phyloP scores from a whole-genome alignment of 176 grass and related monocot genomes.

The Rhipidocladum racemiflorum region DNA sequence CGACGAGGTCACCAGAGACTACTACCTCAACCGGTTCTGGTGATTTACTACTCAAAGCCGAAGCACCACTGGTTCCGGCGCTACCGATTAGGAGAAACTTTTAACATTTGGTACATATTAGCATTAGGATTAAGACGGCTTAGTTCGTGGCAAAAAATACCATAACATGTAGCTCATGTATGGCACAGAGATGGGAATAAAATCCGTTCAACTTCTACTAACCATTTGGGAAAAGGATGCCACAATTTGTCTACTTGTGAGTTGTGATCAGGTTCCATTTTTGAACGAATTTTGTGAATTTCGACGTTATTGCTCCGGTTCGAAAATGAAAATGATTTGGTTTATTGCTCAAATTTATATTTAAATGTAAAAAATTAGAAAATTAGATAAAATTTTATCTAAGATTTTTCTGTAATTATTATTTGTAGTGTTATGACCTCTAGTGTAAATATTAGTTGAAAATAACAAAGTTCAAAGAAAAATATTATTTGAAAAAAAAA shows the following conservation, averaged over 20 bases:
- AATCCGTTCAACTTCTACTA: background rate
- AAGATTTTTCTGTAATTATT: no score
- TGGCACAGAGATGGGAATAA: slow-evolving; percentile 26
- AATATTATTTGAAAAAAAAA: no score
- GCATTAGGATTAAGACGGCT: background rate
- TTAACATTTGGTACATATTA: slow-evolving; percentile 32
- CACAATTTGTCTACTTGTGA: background rate
- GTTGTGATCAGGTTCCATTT: no score
- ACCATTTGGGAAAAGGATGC: background rate
- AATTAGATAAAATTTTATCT: no score
- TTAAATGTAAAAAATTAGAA: no score
- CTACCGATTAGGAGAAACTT: background rate
- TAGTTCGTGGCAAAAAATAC: background rate
- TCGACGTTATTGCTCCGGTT: no score
- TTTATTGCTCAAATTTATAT: no score
- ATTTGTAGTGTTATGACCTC: no score
- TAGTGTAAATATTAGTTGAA: no score
- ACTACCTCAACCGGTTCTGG: slow-evolving; percentile 93
- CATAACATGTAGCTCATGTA: background rate
- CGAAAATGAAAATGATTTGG: no score
- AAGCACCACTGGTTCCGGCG: background rate
- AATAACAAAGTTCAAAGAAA: no score
- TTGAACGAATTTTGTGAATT: no score
- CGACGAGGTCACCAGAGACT: slow-evolving; percentile 64
- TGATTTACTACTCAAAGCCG: slow-evolving; percentile 22